A percentile compares a stretch with the other conserved stretches of the same genome.
These are phyloP conservation scores for Aspergillus asperescens DNA, from an alignment of 495 filamentous ascomycete species.

Conservation along the genomic window DNA sequence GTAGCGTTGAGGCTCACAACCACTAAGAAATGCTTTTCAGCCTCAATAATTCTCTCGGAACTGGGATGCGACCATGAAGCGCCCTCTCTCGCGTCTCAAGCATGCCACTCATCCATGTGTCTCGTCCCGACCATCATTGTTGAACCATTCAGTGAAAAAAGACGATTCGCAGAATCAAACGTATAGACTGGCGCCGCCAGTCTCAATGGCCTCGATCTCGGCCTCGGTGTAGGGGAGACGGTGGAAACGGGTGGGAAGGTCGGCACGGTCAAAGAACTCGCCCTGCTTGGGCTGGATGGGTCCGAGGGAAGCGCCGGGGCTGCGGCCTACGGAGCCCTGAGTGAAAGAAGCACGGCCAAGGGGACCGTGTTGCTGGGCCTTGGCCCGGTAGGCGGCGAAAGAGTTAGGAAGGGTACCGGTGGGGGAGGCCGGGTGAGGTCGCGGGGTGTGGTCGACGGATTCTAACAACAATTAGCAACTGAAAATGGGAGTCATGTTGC, in stretches of 20 bases:
- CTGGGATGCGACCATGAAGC: background rate
- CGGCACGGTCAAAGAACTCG: slow-evolving; percentile 79
- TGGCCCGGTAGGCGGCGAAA: slow-evolving; percentile 86
- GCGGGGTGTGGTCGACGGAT: slow-evolving; percentile 64
- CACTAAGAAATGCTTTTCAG: background rate
- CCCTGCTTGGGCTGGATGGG: slow-evolving; percentile 64
- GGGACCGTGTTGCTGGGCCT: slow-evolving; percentile 91
- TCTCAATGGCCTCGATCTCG: slow-evolving; percentile 95
- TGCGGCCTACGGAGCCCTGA: slow-evolving; percentile 55
- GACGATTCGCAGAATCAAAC: slow-evolving; percentile 29
- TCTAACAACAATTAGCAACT: slow-evolving; percentile 38
- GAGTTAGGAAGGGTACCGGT: slow-evolving; percentile 55
- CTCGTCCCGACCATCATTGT: slow-evolving; percentile 15
- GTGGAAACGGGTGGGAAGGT: slow-evolving; percentile 79
- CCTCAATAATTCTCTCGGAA: background rate
- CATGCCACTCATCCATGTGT: slow-evolving; percentile 12
- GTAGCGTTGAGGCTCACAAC: slow-evolving; percentile 3
- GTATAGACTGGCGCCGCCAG: slow-evolving; percentile 73
- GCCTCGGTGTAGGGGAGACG: slow-evolving; percentile 62
- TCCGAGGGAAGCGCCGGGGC: slow-evolving; percentile 62
- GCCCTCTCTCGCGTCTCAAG: slow-evolving; percentile 6
- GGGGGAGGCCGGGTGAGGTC: slow-evolving; percentile 62
- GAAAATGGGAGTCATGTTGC: background rate
- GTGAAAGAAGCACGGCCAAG: slow-evolving; percentile 47
- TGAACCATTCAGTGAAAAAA: slow-evolving; percentile 16